Evolutionary conservation across 2,329 filamentous ascomycete species (phyloP).

Genomic region (Trichoderma atrobrunneum): DNA sequence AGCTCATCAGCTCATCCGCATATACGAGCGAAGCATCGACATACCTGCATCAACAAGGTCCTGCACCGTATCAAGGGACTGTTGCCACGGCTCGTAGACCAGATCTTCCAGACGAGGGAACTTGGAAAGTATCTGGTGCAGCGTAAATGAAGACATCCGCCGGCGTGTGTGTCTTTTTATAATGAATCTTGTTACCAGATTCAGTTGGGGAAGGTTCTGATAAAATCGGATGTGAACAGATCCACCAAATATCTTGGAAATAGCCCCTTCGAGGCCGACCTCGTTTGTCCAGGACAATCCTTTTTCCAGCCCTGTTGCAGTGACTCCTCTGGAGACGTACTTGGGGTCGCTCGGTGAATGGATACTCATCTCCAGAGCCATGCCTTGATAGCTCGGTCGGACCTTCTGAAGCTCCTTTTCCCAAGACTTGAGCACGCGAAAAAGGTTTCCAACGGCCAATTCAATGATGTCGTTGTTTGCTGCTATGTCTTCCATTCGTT

Average conservation of each 20-base stretch:
- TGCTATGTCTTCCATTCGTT: not conserved
- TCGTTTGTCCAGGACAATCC: not conserved
- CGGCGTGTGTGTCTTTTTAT: slow-evolving; percentile 10
- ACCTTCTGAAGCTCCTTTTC: not conserved
- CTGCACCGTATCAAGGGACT: not conserved
- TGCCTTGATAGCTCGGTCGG: not conserved
- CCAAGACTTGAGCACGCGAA: not conserved
- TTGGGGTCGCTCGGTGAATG: slow-evolving; percentile 11
- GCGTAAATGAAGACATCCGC: not conserved
- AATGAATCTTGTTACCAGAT: not conserved
- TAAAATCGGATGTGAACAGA: slow-evolving; percentile 4
- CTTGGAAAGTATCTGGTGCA: not conserved
- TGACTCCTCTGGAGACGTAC: not conserved
- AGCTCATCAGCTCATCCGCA: not conserved
- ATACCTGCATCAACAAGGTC: slow-evolving; percentile 10
- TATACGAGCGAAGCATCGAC: not conserved
- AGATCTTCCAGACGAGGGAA: not conserved
- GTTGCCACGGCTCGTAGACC: slow-evolving; percentile 9
- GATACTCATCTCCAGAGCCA: slow-evolving; percentile 4
- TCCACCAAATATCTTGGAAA: not conserved
- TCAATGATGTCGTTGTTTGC: slow-evolving; percentile 2
- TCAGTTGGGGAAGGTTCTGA: slow-evolving; percentile 1
- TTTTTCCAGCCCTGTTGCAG: not conserved
- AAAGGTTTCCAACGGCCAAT: not conserved
- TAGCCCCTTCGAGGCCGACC: not conserved